These are phyloP conservation scores for Lasiodiplodia theobromae DNA, from an alignment of 2,329 filamentous ascomycete species.

Conservation along the genomic window DNA sequence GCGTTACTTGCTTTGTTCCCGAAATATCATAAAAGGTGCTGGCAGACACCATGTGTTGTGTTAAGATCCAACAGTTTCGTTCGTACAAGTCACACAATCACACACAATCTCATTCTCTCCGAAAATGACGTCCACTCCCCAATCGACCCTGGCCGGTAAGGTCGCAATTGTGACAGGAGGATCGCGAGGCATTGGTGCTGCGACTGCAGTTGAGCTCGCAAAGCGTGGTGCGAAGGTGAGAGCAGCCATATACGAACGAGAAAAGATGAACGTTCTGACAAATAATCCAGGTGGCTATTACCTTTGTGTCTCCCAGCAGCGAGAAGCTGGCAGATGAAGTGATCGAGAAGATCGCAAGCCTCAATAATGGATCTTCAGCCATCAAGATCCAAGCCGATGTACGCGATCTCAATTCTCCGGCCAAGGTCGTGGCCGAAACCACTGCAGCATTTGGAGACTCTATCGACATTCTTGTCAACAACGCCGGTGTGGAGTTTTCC, in stretches of 20 bases:
- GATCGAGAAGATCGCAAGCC: neutral
- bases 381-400: slow-evolving; percentile 49
- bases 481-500: neutral
- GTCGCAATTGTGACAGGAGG: slow-evolving; percentile 23
- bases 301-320: neutral
- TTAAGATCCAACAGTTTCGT: too few relatives aligned
- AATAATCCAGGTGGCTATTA: neutral
- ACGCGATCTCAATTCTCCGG: slow-evolving; percentile 40
- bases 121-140: too few relatives aligned
- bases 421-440: slow-evolving; percentile 47
- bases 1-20: too few relatives aligned
- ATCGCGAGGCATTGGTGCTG: slow-evolving; percentile 1
- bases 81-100: too few relatives aligned
- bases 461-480: slow-evolving; percentile 29
- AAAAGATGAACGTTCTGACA: neutral
- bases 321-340: neutral
- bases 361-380: slow-evolving; percentile 32
- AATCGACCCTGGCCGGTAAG: neutral
- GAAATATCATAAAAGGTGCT: too few relatives aligned
- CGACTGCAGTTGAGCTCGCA: neutral
- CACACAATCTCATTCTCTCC: too few relatives aligned
- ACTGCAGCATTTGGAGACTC: slow-evolving; percentile 32
- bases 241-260: too few relatives aligned
- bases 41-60: too few relatives aligned
- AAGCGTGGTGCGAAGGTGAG: neutral